phyloP scores from a whole-genome alignment of 257 asterid genomes.

The Fraxinus quadrangulata region DNA sequence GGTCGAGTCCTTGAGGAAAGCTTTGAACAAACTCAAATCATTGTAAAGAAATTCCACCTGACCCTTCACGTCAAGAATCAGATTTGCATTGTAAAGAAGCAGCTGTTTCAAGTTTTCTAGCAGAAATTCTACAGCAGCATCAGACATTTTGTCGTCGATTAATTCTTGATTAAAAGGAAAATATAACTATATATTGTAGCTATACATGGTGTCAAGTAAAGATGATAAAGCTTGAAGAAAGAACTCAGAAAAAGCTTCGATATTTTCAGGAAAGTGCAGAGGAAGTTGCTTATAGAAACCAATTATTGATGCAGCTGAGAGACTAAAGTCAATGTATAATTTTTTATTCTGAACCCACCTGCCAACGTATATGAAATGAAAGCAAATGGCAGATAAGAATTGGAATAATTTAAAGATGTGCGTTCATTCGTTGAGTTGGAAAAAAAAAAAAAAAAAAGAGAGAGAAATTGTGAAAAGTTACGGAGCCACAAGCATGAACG shows the following conservation, averaged over 20 bases:
- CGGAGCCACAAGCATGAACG: too few species aligned
- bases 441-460: too few species aligned
- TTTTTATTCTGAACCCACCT: not conserved
- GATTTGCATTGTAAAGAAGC: constrained; percentile 47
- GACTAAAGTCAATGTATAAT: not conserved
- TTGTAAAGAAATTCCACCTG: constrained; percentile 41
- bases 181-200: not conserved
- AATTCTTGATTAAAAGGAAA: not conserved
- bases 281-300: too few species aligned
- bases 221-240: too few species aligned
- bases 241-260: too few species aligned
- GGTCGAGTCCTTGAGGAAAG: constrained; percentile 47
- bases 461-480: not conserved
- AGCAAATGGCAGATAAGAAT: too few species aligned
- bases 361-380: too few species aligned
- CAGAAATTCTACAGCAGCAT: constrained; percentile 57
- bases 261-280: too few species aligned
- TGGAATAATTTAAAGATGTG: not conserved
- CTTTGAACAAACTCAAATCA: constrained; percentile 48
- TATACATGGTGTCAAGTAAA: not conserved
- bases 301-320: too few species aligned
- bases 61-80: constrained; percentile 39
- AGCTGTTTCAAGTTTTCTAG: constrained; percentile 54
- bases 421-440: not conserved
- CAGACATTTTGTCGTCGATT: constrained; percentile 39